Conservation (phyloP, 345 rosid genomes). For the Aquilaria sinensis region DNA sequence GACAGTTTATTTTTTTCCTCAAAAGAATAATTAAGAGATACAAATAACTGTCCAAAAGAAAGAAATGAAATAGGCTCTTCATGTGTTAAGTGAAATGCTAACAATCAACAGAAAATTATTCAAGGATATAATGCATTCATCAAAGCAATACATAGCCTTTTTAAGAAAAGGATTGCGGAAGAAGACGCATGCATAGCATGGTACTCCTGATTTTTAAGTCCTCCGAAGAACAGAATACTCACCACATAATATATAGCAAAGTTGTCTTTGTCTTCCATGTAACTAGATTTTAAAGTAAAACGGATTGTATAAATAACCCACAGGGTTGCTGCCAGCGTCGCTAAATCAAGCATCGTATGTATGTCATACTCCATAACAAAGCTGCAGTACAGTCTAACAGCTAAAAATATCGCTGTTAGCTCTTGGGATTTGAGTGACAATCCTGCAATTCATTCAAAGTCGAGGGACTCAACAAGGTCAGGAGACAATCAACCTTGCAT, state of each 20-base stretch:
- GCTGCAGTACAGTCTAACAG: slow-evolving; percentile 84
- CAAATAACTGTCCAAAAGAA: neutral
- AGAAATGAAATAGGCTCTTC: no score
- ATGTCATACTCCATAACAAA: slow-evolving; percentile 94
- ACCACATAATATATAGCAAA: slow-evolving; percentile 86
- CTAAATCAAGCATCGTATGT: slow-evolving; percentile 79
- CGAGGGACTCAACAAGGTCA: no score
- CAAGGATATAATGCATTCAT: neutral
- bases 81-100: no score
- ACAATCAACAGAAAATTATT: neutral
- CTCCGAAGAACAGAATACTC: slow-evolving; percentile 7
- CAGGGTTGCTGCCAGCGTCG: slow-evolving; percentile 78
- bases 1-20: neutral
- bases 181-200: no score
- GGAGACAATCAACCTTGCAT: no score
- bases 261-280: slow-evolving; percentile 91
- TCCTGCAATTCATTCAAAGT: slow-evolving; percentile 41
- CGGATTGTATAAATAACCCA: slow-evolving; percentile 97
- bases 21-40: neutral
- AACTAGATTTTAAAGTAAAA: slow-evolving; percentile 71
- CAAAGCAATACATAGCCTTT: no score
- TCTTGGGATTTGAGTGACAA: slow-evolving; percentile 86
- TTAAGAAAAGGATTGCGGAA: no score
- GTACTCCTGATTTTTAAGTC: no score
- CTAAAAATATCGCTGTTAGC: slow-evolving; percentile 78